phyloP scores from a whole-genome alignment of 1,284 basidiomycete species.

The Trametes polyzona region DNA sequence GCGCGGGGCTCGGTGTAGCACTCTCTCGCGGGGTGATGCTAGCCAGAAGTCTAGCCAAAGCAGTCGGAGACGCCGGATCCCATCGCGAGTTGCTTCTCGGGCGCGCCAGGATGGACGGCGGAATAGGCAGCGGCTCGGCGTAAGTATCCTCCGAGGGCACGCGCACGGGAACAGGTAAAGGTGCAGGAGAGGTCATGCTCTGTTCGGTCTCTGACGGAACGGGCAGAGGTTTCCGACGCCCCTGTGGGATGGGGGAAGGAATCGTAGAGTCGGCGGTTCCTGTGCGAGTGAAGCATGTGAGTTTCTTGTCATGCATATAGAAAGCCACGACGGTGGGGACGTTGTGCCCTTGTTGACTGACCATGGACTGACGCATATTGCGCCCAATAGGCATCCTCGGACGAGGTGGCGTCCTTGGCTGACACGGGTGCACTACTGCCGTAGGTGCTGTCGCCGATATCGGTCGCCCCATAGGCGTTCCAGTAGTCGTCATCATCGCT shows the following conservation, averaged over 20 bases:
- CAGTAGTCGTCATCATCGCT: constrained; percentile 63
- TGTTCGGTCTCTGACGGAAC: constrained; percentile 8
- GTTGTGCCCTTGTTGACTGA: constrained; percentile 27
- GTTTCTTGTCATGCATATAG: neutral
- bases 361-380: constrained; percentile 71
- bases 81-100: constrained; percentile 28
- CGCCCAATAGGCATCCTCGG: constrained; percentile 79
- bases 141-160: constrained; percentile 23
- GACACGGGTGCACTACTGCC: constrained; percentile 10
- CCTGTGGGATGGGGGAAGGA: constrained; percentile 41
- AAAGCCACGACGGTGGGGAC: neutral
- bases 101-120: constrained; percentile 25
- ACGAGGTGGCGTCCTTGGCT: constrained; percentile 36
- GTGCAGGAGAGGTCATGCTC: constrained; percentile 24
- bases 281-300: constrained; percentile 20
- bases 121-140: constrained; percentile 33
- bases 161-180: constrained; percentile 29
- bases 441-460: constrained; percentile 34
- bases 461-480: constrained; percentile 57
- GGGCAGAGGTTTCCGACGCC: constrained; percentile 32
- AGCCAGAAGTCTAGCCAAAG: constrained; percentile 33
- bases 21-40: constrained; percentile 35
- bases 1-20: constrained; percentile 25
- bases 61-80: constrained; percentile 39
- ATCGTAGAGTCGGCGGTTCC: constrained; percentile 46